Percentiles rank a stretch among this genome's conserved stretches.
Conservation (phyloP, 2,329 filamentous ascomycete species). For the Ceratocystiopsis minuta region DNA sequence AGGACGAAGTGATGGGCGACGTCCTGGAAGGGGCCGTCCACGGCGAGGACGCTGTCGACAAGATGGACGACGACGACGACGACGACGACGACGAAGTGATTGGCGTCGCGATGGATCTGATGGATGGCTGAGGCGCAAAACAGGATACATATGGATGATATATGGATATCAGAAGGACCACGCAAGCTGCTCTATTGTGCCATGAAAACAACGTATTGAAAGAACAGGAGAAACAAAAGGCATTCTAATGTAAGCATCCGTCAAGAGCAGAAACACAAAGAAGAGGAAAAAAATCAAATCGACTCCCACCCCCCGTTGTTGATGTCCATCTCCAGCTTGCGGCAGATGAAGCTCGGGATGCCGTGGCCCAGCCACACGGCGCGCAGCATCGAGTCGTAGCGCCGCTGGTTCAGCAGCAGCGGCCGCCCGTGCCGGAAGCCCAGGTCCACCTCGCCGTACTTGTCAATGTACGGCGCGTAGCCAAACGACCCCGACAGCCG, state of each 20-base stretch:
- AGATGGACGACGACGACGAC: neutral
- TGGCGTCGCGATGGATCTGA: neutral
- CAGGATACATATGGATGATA: no score
- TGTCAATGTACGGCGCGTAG: conserved; percentile 82
- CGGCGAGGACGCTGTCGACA: neutral
- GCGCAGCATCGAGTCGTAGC: conserved; percentile 77
- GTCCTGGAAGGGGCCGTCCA: neutral
- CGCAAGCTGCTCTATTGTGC: no score
- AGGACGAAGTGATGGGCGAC: neutral
- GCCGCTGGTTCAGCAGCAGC: conserved; percentile 79
- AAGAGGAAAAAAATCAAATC: conserved; percentile 19
- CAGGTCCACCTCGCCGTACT: conserved; percentile 89
- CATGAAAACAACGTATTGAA: no score
- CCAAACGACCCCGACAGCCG: conserved; percentile 66
- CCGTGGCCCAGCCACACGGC: conserved; percentile 76
- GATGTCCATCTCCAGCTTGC: conserved; percentile 83
- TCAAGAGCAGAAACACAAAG: neutral
- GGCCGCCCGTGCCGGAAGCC: conserved; percentile 75
- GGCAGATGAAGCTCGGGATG: conserved; percentile 73
- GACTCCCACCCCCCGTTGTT: conserved; percentile 98
- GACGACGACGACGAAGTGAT: neutral
- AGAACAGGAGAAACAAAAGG: no score
- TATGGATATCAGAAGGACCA: no score
- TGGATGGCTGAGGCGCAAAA: neutral
- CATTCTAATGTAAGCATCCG: no score